These are phyloP conservation scores for Pythium dissimile DNA, from an alignment of 352 stramenopile species.

Conservation along the genomic window DNA sequence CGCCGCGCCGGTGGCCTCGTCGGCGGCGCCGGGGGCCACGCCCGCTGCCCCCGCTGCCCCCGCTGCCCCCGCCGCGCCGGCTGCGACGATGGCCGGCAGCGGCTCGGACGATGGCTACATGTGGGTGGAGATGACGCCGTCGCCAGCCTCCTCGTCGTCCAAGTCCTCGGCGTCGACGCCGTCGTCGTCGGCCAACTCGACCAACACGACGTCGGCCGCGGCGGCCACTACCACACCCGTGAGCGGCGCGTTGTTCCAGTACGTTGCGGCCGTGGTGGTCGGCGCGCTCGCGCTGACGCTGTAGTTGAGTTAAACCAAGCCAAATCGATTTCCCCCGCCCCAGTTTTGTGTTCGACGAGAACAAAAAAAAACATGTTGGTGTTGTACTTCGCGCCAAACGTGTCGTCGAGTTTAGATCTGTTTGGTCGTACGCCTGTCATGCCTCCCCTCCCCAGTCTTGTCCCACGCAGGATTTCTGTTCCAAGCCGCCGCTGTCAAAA, in stretches of 20 bases:
- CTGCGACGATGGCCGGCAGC: background rate
- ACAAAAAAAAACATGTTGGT: too few species aligned
- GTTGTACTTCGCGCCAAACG: too few species aligned
- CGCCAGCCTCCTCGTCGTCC: background rate
- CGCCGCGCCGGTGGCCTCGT: background rate
- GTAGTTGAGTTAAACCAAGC: background rate
- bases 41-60: background rate
- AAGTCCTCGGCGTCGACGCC: background rate
- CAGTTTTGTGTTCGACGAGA: too few species aligned
- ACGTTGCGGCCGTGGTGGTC: conserved; percentile 6
- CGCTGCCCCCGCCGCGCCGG: background rate
- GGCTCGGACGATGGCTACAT: background rate
- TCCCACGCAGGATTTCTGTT: too few species aligned
- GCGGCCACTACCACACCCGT: background rate
- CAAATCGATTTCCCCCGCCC: background rate
- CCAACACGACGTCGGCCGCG: conserved; percentile 12
- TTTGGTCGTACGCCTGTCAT: too few species aligned
- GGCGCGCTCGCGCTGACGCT: conserved; percentile 8
- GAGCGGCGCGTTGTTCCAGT: background rate
- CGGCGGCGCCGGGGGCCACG: background rate
- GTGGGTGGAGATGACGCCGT: background rate
- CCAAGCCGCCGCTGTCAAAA: too few species aligned
- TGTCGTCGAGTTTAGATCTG: too few species aligned
- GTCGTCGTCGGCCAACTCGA: conserved; percentile 7
- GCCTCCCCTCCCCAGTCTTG: too few species aligned